phyloP scores from a whole-genome alignment of 345 rosid genomes.

The Balakata baccata region DNA sequence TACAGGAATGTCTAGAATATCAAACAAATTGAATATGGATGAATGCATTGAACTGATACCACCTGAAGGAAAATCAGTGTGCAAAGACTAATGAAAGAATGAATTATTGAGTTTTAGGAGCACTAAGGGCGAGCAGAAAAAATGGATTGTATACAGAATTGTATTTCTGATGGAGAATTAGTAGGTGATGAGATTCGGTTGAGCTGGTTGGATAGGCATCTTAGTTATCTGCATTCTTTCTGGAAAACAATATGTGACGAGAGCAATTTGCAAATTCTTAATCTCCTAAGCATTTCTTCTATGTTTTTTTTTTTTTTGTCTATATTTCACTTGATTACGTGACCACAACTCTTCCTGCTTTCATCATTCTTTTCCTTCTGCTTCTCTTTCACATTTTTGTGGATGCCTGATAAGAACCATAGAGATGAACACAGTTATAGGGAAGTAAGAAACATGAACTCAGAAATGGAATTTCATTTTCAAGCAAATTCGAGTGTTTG shows the following conservation, averaged over 20 bases:
- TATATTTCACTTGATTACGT: background rate
- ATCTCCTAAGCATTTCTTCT: background rate
- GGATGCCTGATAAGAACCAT: too few species aligned
- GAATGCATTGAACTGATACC: background rate
- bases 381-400: background rate
- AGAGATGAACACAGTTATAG: too few species aligned
- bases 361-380: background rate
- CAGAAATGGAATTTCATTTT: too few species aligned
- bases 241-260: background rate
- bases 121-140: background rate
- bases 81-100: background rate
- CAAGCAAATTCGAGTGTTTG: too few species aligned
- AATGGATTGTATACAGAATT: background rate
- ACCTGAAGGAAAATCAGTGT: background rate
- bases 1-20: too few species aligned
- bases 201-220: too few species aligned
- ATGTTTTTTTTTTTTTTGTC: background rate
- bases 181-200: background rate
- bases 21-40: too few species aligned
- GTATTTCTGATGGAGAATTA: background rate
- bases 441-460: too few species aligned
- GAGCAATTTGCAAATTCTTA: background rate
- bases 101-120: background rate
- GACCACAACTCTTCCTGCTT: too few species aligned
- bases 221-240: background rate